Conservation (phyloP, 257 asterid species). For the Solanum microdontum region DNA sequence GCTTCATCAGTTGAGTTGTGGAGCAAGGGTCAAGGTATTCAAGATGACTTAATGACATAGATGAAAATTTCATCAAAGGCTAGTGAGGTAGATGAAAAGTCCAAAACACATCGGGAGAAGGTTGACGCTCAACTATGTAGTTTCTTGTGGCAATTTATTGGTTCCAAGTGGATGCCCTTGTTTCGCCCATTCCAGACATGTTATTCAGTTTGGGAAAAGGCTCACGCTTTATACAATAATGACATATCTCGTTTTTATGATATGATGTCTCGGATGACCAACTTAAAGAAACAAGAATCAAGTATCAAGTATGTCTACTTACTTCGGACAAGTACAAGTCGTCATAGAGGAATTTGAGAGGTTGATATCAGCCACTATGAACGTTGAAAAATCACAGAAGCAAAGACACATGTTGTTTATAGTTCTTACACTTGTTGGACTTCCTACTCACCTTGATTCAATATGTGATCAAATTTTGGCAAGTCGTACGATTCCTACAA, state of each 20-base stretch:
- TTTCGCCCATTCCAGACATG: neutral
- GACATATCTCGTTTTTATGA: neutral
- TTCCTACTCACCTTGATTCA: no score
- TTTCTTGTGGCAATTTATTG: neutral
- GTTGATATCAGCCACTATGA: neutral
- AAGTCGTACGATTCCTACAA: neutral
- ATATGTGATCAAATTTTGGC: no score
- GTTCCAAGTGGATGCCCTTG: neutral
- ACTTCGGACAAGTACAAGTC: neutral
- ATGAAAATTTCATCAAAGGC: neutral
- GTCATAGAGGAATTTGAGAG: neutral
- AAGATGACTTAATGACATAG: no score
- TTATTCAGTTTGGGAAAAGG: neutral
- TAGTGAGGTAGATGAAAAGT: neutral
- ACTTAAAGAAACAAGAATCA: neutral
- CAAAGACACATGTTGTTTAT: neutral
- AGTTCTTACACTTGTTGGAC: neutral
- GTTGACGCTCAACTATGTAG: no score
- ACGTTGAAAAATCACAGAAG: neutral
- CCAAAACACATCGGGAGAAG: neutral
- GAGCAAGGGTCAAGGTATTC: neutral
- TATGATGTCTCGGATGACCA: neutral
- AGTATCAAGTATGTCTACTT: neutral
- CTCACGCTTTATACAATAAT: neutral
- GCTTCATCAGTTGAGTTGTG: neutral